Evolutionary conservation across 495 filamentous ascomycete species (phyloP).

Genomic region (Annulohypoxylon stygium): DNA sequence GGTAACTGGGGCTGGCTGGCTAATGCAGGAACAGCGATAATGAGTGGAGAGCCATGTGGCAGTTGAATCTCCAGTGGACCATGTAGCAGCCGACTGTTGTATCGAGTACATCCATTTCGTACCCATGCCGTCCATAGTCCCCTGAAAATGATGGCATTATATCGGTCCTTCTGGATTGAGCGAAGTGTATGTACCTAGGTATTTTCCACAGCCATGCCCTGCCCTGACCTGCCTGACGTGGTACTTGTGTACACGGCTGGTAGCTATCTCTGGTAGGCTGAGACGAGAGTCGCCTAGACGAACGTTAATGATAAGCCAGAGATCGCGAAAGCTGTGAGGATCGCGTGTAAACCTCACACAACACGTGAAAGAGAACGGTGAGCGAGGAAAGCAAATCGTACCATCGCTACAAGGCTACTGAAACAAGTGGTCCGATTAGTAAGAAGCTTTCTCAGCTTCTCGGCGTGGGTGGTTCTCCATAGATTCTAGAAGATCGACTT

Average conservation of each 20-base stretch:
- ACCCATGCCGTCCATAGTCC: slow-evolving; percentile 14
- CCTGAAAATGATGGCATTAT: slow-evolving; percentile 43
- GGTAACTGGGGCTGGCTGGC: slow-evolving; percentile 22
- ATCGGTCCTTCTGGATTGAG: slow-evolving; percentile 36
- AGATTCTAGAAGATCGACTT: slow-evolving; percentile 22
- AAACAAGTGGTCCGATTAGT: slow-evolving; percentile 36
- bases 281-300: background rate
- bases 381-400: slow-evolving; percentile 6
- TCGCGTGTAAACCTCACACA: slow-evolving; percentile 18
- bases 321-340: slow-evolving; percentile 12
- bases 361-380: slow-evolving; percentile 16
- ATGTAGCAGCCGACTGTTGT: slow-evolving; percentile 25
- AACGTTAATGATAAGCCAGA: background rate
- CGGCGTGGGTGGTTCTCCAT: slow-evolving; percentile 21
- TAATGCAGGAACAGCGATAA: slow-evolving; percentile 47
- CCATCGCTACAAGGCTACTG: slow-evolving; percentile 5
- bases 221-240: slow-evolving; percentile 5
- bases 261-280: background rate
- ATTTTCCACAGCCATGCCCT: slow-evolving; percentile 6
- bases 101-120: slow-evolving; percentile 31
- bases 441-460: slow-evolving; percentile 21
- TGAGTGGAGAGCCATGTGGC: slow-evolving; percentile 48
- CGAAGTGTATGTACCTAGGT: background rate
- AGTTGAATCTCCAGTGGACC: slow-evolving; percentile 29
- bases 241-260: slow-evolving; percentile 11